These are phyloP conservation scores for Cyberlindnera euphorbiiphila DNA, from an alignment of 805 yeast genomes.

Conservation along the genomic window DNA sequence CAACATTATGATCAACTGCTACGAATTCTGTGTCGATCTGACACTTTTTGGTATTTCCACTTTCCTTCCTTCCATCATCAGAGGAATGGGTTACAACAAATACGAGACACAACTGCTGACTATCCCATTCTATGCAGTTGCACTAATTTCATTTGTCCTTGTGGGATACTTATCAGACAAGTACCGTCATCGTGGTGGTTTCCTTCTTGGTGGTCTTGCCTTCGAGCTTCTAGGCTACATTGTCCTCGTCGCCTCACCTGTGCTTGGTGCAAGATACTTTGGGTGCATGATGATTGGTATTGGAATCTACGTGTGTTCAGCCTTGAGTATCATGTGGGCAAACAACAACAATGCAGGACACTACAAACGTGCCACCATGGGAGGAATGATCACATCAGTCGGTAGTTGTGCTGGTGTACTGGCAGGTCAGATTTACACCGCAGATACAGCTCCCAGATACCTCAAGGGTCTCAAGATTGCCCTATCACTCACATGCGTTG, in stretches of 20 bases:
- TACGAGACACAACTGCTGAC: slow-evolving; percentile 41
- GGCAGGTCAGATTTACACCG: slow-evolving; percentile 35
- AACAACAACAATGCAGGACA: slow-evolving; percentile 39
- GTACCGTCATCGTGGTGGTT: slow-evolving; percentile 33
- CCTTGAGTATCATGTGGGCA: slow-evolving; percentile 37
- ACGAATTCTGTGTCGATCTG: slow-evolving; percentile 43
- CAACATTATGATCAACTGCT: slow-evolving; percentile 32
- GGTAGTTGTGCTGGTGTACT: slow-evolving; percentile 37
- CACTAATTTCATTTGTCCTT: slow-evolving; percentile 30
- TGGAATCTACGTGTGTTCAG: slow-evolving; percentile 39
- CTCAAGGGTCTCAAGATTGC: slow-evolving; percentile 31
- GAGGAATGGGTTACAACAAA: slow-evolving; percentile 39
- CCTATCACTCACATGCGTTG: slow-evolving; percentile 21
- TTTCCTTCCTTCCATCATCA: slow-evolving; percentile 43
- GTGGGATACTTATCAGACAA: slow-evolving; percentile 32
- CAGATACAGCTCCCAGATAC: slow-evolving; percentile 37
- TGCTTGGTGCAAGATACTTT: slow-evolving; percentile 35
- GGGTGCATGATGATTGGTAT: slow-evolving; percentile 37
- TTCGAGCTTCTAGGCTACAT: slow-evolving; percentile 33
- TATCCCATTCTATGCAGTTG: slow-evolving; percentile 39
- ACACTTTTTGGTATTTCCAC: slow-evolving; percentile 42
- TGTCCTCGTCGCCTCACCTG: slow-evolving; percentile 31
- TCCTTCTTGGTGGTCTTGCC: slow-evolving; percentile 32
- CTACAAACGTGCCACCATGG: slow-evolving; percentile 37
- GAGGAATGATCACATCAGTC: slow-evolving; percentile 34